Evolutionary conservation across 108 stramenopile genomes (phyloP).

Genomic region (Epipyxis sp.): DNA sequence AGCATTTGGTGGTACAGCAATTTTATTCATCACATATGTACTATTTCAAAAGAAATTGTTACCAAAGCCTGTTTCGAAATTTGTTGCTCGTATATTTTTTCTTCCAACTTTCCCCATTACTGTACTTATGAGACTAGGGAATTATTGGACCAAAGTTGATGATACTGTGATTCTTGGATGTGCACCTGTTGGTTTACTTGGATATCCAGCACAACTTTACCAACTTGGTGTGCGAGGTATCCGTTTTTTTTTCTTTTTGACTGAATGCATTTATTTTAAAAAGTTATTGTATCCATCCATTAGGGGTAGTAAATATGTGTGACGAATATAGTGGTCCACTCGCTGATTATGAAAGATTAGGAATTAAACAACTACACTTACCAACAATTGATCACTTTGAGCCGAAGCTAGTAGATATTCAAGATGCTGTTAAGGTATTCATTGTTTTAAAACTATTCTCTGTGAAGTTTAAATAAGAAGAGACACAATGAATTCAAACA

Average conservation of each 20-base stretch:
- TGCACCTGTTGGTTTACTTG: conserved; percentile 13
- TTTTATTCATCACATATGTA: background rate
- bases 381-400: conserved; percentile 20
- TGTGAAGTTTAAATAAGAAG: no score
- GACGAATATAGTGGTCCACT: conserved; percentile 21
- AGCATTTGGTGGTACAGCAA: background rate
- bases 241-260: no score
- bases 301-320: conserved; percentile 32
- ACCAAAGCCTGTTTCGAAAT: background rate
- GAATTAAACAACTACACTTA: conserved; percentile 20
- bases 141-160: conserved; percentile 32
- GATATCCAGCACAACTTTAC: background rate
- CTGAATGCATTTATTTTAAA: no score
- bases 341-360: background rate
- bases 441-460: background rate
- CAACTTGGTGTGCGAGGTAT: conserved; percentile 12
- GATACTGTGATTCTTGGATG: conserved; percentile 22
- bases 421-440: conserved; percentile 17
- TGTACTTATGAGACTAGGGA: conserved; percentile 5
- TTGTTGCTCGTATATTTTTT: conserved; percentile 25
- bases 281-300: no score
- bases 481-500: no score
- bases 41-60: conserved; percentile 26
- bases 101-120: conserved; percentile 31
- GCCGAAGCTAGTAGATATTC: background rate